phyloP scores from a whole-genome alignment of 179 eudicot species.

The Monotropa hypopitys region DNA sequence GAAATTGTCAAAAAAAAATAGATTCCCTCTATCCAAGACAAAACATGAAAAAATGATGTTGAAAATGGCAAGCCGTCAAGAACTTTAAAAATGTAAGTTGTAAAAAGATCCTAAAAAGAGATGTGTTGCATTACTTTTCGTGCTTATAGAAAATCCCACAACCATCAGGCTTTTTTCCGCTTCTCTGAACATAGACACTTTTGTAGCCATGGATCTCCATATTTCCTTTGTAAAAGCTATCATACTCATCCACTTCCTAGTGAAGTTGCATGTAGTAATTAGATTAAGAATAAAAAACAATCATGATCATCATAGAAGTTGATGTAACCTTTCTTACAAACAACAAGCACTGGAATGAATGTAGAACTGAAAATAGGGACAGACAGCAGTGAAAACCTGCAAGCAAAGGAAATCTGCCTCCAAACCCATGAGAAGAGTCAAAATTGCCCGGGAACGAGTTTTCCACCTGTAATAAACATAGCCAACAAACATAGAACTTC shows the following conservation, averaged over 20 bases:
- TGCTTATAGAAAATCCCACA: slow-evolving; percentile 79
- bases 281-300: not conserved
- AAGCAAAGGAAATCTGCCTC: slow-evolving; percentile 68
- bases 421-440: slow-evolving; percentile 49
- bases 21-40: not conserved
- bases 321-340: not conserved
- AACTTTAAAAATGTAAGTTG: not conserved
- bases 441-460: slow-evolving; percentile 68
- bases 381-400: slow-evolving; percentile 41
- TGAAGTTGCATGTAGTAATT: not conserved
- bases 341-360: not conserved
- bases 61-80: not conserved
- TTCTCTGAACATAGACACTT: slow-evolving; percentile 66
- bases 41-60: not conserved
- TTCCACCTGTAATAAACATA: slow-evolving; percentile 60
- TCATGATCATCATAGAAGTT: not conserved
- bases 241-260: slow-evolving; percentile 89
- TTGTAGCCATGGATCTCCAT: slow-evolving; percentile 60
- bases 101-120: not conserved
- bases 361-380: not conserved
- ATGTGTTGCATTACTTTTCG: slow-evolving; percentile 24
- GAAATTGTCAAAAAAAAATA: not conserved
- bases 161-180: slow-evolving; percentile 80
- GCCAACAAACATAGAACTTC: not conserved
- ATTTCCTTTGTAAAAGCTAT: slow-evolving; percentile 53